A percentile compares a stretch with the other conserved stretches of the same genome.
phyloP scores from a whole-genome alignment of 139 green algal genomes.

The Chloropicon primus region DNA sequence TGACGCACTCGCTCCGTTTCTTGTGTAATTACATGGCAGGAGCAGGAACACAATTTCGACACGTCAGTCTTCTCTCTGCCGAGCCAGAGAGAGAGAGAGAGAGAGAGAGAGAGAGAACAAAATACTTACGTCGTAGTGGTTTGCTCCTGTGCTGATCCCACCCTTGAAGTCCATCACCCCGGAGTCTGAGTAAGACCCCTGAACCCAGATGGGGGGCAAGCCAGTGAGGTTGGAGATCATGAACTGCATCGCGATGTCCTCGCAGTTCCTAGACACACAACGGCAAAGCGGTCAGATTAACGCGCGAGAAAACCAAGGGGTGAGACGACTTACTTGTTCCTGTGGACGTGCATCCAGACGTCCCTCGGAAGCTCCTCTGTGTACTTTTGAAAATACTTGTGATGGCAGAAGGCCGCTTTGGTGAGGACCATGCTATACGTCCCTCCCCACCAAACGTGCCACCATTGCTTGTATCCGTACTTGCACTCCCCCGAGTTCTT shows the following conservation, averaged over 20 bases:
- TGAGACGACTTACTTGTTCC: conserved; percentile 10
- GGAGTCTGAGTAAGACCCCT: conserved; percentile 3
- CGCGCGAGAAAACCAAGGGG: neutral
- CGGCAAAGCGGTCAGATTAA: neutral
- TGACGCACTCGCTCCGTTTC: neutral
- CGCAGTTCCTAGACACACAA: conserved; percentile 26
- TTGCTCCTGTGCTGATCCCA: neutral
- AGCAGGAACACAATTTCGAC: no score
- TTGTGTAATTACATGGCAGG: no score
- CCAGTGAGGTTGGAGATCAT: conserved; percentile 16
- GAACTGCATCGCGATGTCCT: conserved; percentile 35
- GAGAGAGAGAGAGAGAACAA: no score
- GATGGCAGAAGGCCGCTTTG: conserved; percentile 44
- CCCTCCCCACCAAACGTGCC: conserved; percentile 9
- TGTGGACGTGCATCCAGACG: conserved; percentile 31
- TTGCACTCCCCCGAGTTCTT: conserved; percentile 6
- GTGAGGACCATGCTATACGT: conserved; percentile 39
- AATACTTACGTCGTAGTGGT: neutral
- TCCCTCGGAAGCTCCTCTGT: conserved; percentile 21
- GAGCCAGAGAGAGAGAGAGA: no score
- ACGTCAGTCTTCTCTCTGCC: no score
- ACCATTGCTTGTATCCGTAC: conserved; percentile 20
- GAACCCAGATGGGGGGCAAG: conserved; percentile 16
- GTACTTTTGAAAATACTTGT: conserved; percentile 38
- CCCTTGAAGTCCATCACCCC: neutral